Base-by-base conservation (phyloP, 192 early-diverging fungal species). In the Physocladia obscura region DNA sequence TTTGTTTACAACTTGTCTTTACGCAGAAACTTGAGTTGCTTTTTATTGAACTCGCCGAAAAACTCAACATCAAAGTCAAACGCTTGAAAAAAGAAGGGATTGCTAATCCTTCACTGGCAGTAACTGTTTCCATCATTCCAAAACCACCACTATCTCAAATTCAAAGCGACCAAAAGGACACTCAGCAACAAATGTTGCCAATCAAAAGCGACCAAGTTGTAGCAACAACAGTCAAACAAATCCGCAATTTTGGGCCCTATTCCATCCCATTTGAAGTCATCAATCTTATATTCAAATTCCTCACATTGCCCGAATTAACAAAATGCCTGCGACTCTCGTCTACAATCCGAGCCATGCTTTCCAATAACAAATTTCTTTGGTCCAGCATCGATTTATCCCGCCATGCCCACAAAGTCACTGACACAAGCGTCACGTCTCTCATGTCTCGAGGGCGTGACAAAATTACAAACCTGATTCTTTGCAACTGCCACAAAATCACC, bases 191-290 rank as follows among this genome's bases (percentile, higher is more conserved):
- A n/a, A 44, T 44, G 40, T 44, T 44, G 11, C 8, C 40, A 44
- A 44, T n/a, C 40, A n/a, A n/a, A 44, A 13, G 40, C 40, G n/a
- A 13, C n/a, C 40, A n/a, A n/a, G n/a, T n/a, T n/a, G n/a, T n/a
- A n/a, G n/a, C n/a, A n/a, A n/a, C n/a, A n/a, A n/a, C n/a, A n/a
- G n/a, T n/a, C n/a, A n/a, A n/a, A n/a, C n/a, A n/a, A 15, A 47
- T 51, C 49, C 62, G 52, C 62, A 68, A 68, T 32, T 68, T 68
- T 68, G 65, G 65, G 31, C 27, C 65, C n/a, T 38, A 56, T 36
- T 44, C 34, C 54, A 56, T 68, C 15, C 65, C 65, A 15, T 68
- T 68, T 29, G 65, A 68, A 68, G 34, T 68, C 24, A 68, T 68
- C 35, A 49, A 68, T 27, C 5, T 17, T 29, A 68, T 68, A 8